Evolutionary conservation across 306 rosid genomes (phyloP).

Genomic region (Arachis hypogaea): DNA sequence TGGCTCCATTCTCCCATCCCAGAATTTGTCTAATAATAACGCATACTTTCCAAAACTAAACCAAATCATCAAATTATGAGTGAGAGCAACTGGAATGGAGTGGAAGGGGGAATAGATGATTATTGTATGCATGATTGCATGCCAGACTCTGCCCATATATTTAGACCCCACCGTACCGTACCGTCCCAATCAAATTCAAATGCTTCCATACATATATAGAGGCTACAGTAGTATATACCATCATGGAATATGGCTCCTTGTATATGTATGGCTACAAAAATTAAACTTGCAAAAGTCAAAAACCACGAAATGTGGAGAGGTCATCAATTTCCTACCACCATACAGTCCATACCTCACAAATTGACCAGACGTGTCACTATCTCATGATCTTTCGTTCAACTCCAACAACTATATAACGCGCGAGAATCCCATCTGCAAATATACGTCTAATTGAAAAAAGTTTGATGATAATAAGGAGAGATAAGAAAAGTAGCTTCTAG

Average conservation of each 20-base stretch:
- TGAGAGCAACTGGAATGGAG: background rate
- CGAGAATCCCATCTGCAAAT: background rate
- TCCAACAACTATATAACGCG: background rate
- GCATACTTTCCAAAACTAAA: background rate
- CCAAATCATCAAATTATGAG: background rate
- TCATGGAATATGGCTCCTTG: background rate
- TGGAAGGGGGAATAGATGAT: background rate
- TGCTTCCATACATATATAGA: background rate
- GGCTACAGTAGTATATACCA: background rate
- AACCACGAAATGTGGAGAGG: background rate
- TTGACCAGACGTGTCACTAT: background rate
- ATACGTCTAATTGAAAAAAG: too few relatives aligned
- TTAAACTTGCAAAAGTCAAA: conserved; percentile 16
- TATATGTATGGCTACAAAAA: background rate
- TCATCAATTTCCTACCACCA: background rate
- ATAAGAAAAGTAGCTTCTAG: background rate
- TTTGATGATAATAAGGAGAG: too few relatives aligned
- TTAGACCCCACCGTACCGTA: background rate
- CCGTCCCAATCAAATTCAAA: background rate
- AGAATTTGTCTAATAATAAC: background rate
- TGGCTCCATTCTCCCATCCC: background rate
- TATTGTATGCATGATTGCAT: background rate
- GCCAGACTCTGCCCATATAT: background rate
- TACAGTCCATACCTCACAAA: background rate
- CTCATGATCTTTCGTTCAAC: background rate